A percentile compares a stretch with the other conserved stretches of the same genome.
phyloP scores from a whole-genome alignment of 1,284 basidiomycete species.

The Porodaedalea pini region DNA sequence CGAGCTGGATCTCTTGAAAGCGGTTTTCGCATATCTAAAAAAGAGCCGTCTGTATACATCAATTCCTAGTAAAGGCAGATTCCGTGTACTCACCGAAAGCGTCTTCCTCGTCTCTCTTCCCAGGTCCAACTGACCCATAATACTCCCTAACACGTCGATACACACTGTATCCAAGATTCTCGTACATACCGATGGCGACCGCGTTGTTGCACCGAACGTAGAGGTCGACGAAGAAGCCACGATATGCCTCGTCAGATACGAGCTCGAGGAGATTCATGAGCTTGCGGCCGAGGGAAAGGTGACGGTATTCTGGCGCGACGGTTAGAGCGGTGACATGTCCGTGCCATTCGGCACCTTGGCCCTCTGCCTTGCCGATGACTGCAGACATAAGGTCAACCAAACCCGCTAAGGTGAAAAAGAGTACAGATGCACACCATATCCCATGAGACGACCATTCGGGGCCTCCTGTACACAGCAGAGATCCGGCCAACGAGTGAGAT shows the following conservation, averaged over 20 bases:
- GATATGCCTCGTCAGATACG: conserved; percentile 73
- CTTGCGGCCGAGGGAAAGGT: conserved; percentile 75
- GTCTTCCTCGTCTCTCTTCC: conserved; percentile 80
- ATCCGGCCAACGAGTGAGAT: conserved; percentile 88
- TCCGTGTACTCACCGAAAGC: conserved; percentile 72
- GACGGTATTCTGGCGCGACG: conserved; percentile 88
- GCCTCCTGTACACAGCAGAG: conserved; percentile 79
- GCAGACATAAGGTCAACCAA: conserved; percentile 9
- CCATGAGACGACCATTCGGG: conserved; percentile 78
- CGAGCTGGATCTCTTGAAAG: conserved; percentile 60
- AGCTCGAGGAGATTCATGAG: conserved; percentile 82
- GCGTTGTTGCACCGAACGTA: conserved; percentile 83
- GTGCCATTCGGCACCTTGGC: conserved; percentile 69
- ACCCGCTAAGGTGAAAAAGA: not conserved
- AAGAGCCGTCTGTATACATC: conserved; percentile 10
- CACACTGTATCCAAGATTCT: conserved; percentile 82
- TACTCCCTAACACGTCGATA: conserved; percentile 84
- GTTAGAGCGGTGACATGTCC: conserved; percentile 90
- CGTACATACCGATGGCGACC: conserved; percentile 81
- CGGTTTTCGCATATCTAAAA: conserved; percentile 86
- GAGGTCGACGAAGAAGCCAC: conserved; percentile 85
- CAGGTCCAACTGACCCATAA: conserved; percentile 73
- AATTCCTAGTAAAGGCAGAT: not conserved
- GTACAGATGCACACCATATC: conserved; percentile 60
- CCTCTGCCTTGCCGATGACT: conserved; percentile 90